phyloP scores from a whole-genome alignment of 352 stramenopile species.

The Phytophthora gonapodyides region DNA sequence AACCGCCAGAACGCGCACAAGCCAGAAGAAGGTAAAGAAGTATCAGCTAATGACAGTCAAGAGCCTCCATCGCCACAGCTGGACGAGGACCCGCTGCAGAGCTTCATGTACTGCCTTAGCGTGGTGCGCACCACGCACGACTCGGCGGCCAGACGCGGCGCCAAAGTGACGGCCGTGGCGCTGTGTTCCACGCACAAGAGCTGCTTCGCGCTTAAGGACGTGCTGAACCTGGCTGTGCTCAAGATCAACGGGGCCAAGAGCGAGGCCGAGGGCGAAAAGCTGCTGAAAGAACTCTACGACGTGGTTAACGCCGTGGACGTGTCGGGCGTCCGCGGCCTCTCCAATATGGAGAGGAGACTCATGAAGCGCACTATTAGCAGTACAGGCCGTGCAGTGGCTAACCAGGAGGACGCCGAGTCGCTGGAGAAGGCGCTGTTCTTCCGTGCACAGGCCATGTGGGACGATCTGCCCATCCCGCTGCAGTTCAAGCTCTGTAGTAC shows the following conservation, averaged over 20 bases:
- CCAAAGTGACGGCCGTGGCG: slow-evolving; percentile 82
- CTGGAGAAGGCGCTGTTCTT: slow-evolving; percentile 68
- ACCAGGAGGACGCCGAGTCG: slow-evolving; percentile 46
- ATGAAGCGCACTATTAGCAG: slow-evolving; percentile 78
- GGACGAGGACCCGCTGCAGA: slow-evolving; percentile 50
- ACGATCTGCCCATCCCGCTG: slow-evolving; percentile 65
- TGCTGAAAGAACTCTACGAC: slow-evolving; percentile 66
- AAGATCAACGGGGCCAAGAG: slow-evolving; percentile 64
- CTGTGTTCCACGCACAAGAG: slow-evolving; percentile 84
- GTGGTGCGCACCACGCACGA: slow-evolving; percentile 87
- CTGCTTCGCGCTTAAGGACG: slow-evolving; percentile 74
- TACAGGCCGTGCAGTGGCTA: slow-evolving; percentile 38
- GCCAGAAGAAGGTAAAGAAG: neutral
- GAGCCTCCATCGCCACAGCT: neutral
- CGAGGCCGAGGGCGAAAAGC: slow-evolving; percentile 41
- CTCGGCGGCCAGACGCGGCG: slow-evolving; percentile 64
- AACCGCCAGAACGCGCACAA: slow-evolving; percentile 55
- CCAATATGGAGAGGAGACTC: slow-evolving; percentile 71
- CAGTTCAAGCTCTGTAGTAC: slow-evolving; percentile 86
- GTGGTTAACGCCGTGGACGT: slow-evolving; percentile 80
- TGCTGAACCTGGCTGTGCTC: slow-evolving; percentile 73
- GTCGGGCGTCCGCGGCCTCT: slow-evolving; percentile 62
- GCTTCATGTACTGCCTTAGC: slow-evolving; percentile 90
- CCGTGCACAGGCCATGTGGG: slow-evolving; percentile 57
- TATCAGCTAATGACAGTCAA: slow-evolving; percentile 4